These are phyloP conservation scores for Epichloe sibirici DNA, from an alignment of 2,329 filamentous ascomycete species.

Conservation along the genomic window DNA sequence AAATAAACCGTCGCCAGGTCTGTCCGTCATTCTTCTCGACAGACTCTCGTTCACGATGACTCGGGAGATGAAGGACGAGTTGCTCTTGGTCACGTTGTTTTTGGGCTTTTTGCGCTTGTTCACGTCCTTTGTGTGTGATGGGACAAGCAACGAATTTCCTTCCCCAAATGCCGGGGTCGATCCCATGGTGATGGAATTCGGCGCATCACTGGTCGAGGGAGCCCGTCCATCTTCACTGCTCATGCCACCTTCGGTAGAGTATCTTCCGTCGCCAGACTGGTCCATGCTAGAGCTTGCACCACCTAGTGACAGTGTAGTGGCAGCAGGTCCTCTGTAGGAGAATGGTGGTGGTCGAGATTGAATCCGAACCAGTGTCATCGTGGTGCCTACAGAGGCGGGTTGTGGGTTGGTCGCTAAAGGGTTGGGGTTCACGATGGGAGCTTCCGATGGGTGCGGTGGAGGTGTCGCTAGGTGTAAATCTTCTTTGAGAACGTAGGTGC, in stretches of 20 bases:
- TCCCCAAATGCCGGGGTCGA: constrained; percentile 68
- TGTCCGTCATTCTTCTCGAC: constrained; percentile 67
- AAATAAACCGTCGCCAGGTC: constrained; percentile 67
- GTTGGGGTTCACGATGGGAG: constrained; percentile 76
- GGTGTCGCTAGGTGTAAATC: constrained; percentile 87
- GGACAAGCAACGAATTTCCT: constrained; percentile 62
- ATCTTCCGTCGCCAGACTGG: constrained; percentile 45
- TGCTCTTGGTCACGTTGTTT: constrained; percentile 97
- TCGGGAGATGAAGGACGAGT: constrained; percentile 94
- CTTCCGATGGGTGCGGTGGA: constrained; percentile 89
- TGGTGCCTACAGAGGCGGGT: constrained; percentile 76
- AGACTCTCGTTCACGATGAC: constrained; percentile 82
- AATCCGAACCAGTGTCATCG: constrained; percentile 64
- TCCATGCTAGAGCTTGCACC: constrained; percentile 42
- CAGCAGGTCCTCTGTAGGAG: constrained; percentile 41
- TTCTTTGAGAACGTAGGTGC: constrained; percentile 82
- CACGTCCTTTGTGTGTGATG: constrained; percentile 53
- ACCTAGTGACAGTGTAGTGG: constrained; percentile 34
- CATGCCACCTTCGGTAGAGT: constrained; percentile 46
- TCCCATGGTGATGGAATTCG: constrained; percentile 26
- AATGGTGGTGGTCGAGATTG: constrained; percentile 48
- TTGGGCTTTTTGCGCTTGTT: constrained; percentile 87
- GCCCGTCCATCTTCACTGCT: constrained; percentile 45
- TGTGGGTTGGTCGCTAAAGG: constrained; percentile 76
- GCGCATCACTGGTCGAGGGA: constrained; percentile 40